Evolutionary conservation across 179 eudicot species (phyloP).

Genomic region (Pouteria campechiana): DNA sequence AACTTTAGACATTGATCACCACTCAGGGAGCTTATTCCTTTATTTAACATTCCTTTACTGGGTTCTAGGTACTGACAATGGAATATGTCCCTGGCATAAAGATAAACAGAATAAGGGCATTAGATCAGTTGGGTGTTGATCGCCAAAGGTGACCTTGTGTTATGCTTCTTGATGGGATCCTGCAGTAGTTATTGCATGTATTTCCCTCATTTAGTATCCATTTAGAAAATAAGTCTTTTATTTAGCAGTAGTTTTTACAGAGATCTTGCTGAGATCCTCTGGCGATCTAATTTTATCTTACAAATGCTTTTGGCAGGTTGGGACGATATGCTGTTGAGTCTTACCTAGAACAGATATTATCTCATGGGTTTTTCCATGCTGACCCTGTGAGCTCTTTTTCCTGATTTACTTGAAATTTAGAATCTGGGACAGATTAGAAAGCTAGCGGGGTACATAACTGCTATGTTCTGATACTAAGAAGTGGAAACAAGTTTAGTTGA

Average conservation of each 20-base stretch:
- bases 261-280: too few species aligned
- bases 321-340: constrained; percentile 91
- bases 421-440: too few species aligned
- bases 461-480: too few species aligned
- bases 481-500: too few species aligned
- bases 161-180: background rate
- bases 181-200: background rate
- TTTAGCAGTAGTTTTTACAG: too few species aligned
- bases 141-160: constrained; percentile 46
- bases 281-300: too few species aligned
- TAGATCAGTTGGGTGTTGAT: constrained; percentile 88
- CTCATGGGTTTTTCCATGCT: constrained; percentile 95
- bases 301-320: too few species aligned
- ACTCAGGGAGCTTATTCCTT: too few species aligned
- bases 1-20: too few species aligned
- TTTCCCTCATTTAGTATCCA: constrained; percentile 1
- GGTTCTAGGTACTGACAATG: constrained; percentile 68
- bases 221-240: too few species aligned
- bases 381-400: constrained; percentile 95
- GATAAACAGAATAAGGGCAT: constrained; percentile 82
- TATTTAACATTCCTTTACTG: constrained; percentile 9
- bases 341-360: constrained; percentile 77
- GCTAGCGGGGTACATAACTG: too few species aligned
- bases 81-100: constrained; percentile 97
- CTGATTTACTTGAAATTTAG: too few species aligned